Evolutionary conservation across 345 rosid species (phyloP).

Genomic region (Ceriops zippeliana): DNA sequence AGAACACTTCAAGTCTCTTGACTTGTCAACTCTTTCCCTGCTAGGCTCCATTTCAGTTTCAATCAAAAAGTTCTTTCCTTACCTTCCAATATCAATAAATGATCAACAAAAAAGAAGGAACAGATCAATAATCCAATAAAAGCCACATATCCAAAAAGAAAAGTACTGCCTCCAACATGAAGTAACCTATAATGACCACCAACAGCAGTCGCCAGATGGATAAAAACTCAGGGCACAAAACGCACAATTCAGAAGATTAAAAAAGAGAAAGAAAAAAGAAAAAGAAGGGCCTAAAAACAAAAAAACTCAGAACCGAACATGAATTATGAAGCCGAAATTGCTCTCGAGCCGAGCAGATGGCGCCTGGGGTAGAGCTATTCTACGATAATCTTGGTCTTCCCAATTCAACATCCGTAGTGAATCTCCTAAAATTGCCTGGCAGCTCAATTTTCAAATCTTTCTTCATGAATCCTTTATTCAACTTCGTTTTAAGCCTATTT

Average conservation of each 20-base stretch:
- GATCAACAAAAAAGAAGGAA: slow-evolving; percentile 26
- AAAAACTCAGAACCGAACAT: slow-evolving; percentile 18
- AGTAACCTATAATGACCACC: not conserved
- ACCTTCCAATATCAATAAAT: slow-evolving; percentile 48
- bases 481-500: slow-evolving; percentile 18
- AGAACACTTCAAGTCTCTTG: slow-evolving; percentile 29
- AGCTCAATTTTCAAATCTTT: slow-evolving; percentile 69
- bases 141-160: not conserved
- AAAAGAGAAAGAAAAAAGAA: not conserved
- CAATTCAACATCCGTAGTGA: slow-evolving; percentile 41
- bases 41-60: slow-evolving; percentile 36
- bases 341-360: slow-evolving; percentile 40
- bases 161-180: not conserved
- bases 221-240: too few relatives aligned
- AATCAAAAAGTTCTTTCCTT: slow-evolving; percentile 33
- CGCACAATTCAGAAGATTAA: not conserved
- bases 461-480: slow-evolving; percentile 57
- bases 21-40: slow-evolving; percentile 25
- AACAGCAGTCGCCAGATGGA: not conserved
- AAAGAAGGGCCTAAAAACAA: too few relatives aligned
- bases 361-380: slow-evolving; percentile 29
- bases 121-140: not conserved
- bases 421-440: slow-evolving; percentile 50
- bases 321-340: slow-evolving; percentile 45
- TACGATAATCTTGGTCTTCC: slow-evolving; percentile 26